Conservation (phyloP, 352 stramenopile genomes). For the Elongisporangium anandrum region DNA sequence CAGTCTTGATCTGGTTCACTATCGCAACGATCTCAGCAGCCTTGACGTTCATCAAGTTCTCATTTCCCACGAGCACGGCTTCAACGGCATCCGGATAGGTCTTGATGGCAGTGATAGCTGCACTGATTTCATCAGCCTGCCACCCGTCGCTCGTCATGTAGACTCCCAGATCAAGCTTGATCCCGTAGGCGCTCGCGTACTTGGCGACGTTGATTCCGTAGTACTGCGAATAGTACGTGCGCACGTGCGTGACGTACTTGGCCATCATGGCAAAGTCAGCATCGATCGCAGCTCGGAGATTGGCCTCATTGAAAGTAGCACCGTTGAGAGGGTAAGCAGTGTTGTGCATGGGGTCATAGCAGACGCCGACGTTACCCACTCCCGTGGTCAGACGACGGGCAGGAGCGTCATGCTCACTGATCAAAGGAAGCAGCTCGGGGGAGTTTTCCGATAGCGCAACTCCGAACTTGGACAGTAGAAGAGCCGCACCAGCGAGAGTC, state of each 20-base stretch:
- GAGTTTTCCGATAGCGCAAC: no score
- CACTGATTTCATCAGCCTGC: constrained; percentile 20
- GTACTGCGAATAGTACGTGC: constrained; percentile 34
- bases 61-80: constrained; percentile 29
- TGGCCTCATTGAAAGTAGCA: no score
- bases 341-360: constrained; percentile 61
- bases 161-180: constrained; percentile 40
- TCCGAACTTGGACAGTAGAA: no score
- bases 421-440: no score
- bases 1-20: constrained; percentile 11
- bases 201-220: constrained; percentile 25
- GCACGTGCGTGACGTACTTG: constrained; percentile 28
- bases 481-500: no score
- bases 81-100: constrained; percentile 27
- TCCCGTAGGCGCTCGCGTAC: constrained; percentile 22
- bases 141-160: constrained; percentile 25
- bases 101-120: constrained; percentile 20
- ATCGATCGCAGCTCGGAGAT: constrained; percentile 8
- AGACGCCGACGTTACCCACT: constrained; percentile 18
- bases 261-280: constrained; percentile 29
- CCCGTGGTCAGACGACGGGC: no score
- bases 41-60: constrained; percentile 10
- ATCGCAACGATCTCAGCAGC: constrained; percentile 11
- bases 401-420: no score
- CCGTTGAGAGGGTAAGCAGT: constrained; percentile 32